phyloP scores from a whole-genome alignment of 1,139 yeast species.

The Diutina neorugosa region DNA sequence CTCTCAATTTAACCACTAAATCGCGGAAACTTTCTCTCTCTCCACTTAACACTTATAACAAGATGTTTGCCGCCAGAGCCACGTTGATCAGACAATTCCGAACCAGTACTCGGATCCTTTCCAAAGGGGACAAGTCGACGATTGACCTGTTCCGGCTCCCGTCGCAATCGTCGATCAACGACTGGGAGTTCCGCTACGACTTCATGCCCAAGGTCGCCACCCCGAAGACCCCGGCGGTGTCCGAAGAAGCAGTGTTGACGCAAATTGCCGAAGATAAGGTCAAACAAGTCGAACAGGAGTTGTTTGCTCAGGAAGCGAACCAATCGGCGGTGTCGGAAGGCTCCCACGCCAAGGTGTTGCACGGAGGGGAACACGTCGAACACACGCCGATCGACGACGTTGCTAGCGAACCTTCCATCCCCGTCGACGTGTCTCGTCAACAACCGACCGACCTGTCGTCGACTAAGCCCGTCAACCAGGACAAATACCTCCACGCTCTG shows the following conservation, averaged over 20 bases:
- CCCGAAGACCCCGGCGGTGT: constrained; percentile 41
- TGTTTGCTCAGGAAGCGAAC: constrained; percentile 23
- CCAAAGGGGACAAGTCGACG: constrained; percentile 34
- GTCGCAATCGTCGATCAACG: constrained; percentile 34
- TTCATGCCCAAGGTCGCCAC: constrained; percentile 31
- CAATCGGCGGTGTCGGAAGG: constrained; percentile 35
- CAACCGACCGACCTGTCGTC: background rate
- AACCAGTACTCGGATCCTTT: constrained; percentile 8
- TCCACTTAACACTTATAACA: background rate
- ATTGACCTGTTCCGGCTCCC: constrained; percentile 35
- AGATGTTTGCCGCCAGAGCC: constrained; percentile 2
- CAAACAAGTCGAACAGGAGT: constrained; percentile 29
- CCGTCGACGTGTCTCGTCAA: constrained; percentile 11
- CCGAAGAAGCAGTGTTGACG: constrained; percentile 37
- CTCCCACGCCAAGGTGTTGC: constrained; percentile 28
- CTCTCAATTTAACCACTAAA: background rate
- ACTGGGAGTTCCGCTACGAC: constrained; percentile 42
- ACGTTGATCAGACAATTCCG: background rate
- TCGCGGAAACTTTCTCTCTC: background rate
- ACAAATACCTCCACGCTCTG: constrained; percentile 31
- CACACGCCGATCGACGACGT: constrained; percentile 20
- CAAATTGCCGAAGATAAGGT: constrained; percentile 33
- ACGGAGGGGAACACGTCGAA: constrained; percentile 31
- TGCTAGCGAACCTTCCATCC: constrained; percentile 15
- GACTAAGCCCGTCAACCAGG: constrained; percentile 27